Conservation (phyloP, 257 asterid genomes). For the Fraxinus cuspidata region DNA sequence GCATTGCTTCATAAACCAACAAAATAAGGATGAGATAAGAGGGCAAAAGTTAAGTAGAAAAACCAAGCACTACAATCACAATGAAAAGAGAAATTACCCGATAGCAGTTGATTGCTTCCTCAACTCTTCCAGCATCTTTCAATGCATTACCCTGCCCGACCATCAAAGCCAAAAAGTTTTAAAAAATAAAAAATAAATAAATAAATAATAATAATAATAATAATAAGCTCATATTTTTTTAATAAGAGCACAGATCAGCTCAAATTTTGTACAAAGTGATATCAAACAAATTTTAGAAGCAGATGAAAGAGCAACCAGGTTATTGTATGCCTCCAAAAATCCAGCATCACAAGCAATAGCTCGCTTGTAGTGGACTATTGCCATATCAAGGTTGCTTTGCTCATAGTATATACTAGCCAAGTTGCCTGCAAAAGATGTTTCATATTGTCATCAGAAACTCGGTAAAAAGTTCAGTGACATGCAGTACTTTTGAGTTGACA, state of each 20-base stretch:
- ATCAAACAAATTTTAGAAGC: not conserved
- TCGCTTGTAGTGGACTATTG: conserved; percentile 80
- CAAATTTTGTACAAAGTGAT: conserved; percentile 1
- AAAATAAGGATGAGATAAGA: conserved; percentile 22
- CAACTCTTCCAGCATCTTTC: conserved; percentile 95
- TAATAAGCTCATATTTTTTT: not conserved
- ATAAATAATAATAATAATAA: not conserved
- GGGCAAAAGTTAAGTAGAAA: conserved; percentile 10
- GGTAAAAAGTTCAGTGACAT: conserved; percentile 11
- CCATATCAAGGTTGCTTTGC: conserved; percentile 95
- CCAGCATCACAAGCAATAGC: conserved; percentile 94
- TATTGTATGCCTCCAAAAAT: conserved; percentile 94
- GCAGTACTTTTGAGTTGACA: not conserved
- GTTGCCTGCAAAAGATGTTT: conserved; percentile 66
- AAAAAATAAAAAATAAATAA: too few species aligned
- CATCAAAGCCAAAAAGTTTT: not conserved
- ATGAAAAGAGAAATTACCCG: conserved; percentile 55
- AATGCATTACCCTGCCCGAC: conserved; percentile 83
- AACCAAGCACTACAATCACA: conserved; percentile 21
- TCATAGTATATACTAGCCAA: conserved; percentile 91
- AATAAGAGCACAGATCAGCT: not conserved
- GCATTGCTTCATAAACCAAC: conserved; percentile 74
- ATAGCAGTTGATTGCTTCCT: conserved; percentile 90
- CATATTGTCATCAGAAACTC: conserved; percentile 23
- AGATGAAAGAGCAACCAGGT: conserved; percentile 60